A percentile compares a stretch with the other conserved stretches of the same genome.
These are phyloP conservation scores for Brassica napus DNA, from an alignment of 345 rosid genomes.

Conservation along the genomic window Da-Ae NC_063444.1:10306501-10307000, in stretches of 20 bases:
- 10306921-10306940: not conserved
- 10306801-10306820: constrained; percentile 32
- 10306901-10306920: constrained; percentile 15
- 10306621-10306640: not conserved
- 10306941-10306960: not conserved
- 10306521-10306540: not conserved
- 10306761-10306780: constrained; percentile 8
- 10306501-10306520: not conserved
- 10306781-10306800: constrained; percentile 23
- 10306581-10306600: constrained; percentile 31
- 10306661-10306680: not conserved
- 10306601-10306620: constrained; percentile 15
- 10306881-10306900: constrained; percentile 11
- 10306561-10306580: not conserved
- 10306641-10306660: constrained; percentile 16
- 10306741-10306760: not conserved
- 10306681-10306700: not conserved
- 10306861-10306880: constrained; percentile 17
- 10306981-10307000: too few relatives aligned
- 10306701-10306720: not conserved
- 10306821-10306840: constrained; percentile 17
- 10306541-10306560: not conserved
- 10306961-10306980: not conserved
- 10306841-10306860: constrained; percentile 22
- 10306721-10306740: not conserved